A percentile compares a stretch with the other conserved stretches of the same genome.
phyloP scores from a whole-genome alignment of 768 basidiomycete species.

The Psilocybe sp. region DNA sequence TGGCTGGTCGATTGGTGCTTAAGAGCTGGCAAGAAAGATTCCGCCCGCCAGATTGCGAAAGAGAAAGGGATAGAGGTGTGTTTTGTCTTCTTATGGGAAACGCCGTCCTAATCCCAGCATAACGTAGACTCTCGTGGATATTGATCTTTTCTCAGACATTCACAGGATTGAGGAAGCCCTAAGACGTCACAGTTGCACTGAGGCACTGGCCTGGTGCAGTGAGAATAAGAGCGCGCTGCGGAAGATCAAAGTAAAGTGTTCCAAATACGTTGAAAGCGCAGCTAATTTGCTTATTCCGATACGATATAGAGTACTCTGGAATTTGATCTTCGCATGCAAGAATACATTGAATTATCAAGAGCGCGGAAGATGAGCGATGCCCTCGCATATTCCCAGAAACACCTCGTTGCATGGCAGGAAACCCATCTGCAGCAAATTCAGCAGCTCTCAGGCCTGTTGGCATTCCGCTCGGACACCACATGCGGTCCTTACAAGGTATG shows the following conservation, averaged over 20 bases:
- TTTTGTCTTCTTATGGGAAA: not conserved
- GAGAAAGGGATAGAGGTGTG: constrained; percentile 77
- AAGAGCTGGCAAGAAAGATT: constrained; percentile 71
- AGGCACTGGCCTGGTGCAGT: constrained; percentile 93
- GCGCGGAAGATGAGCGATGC: constrained; percentile 65
- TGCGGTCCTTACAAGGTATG: constrained; percentile 80
- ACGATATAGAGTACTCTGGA: constrained; percentile 81
- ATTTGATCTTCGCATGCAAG: constrained; percentile 93
- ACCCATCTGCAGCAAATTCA: constrained; percentile 78
- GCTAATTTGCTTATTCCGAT: constrained; percentile 2
- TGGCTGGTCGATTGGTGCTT: constrained; percentile 95
- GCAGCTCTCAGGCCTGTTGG: constrained; percentile 74
- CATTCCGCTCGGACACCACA: constrained; percentile 65
- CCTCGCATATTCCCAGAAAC: constrained; percentile 79
- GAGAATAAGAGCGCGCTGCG: constrained; percentile 93
- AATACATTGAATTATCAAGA: constrained; percentile 91
- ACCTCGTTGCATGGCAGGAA: constrained; percentile 79
- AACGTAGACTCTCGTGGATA: constrained; percentile 77
- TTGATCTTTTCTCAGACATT: constrained; percentile 89
- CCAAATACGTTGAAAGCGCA: not conserved
- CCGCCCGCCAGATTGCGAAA: constrained; percentile 73
- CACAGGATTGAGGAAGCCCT: constrained; percentile 83
- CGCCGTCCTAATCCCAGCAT: constrained; percentile 6
- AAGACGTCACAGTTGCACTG: constrained; percentile 69
- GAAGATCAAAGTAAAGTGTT: constrained; percentile 71